Base-by-base conservation (phyloP, 2,329 filamentous ascomycete species). In the Diaporthe capsici region DNA sequence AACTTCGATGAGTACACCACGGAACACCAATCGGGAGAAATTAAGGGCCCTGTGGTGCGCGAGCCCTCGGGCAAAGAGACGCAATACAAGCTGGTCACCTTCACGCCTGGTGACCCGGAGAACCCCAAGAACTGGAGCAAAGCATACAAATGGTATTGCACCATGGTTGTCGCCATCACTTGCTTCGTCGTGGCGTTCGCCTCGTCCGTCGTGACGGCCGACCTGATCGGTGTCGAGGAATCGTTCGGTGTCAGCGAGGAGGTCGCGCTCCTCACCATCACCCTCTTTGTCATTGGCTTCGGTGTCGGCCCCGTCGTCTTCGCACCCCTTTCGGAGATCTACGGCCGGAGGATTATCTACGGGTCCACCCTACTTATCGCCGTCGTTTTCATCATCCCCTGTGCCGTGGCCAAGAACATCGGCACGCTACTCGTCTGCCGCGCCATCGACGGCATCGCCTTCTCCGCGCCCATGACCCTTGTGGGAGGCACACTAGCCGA, bases 41-140 rank as follows among this genome's bases (percentile, higher is more conserved):
- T 95, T 78, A 86, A 90, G 34, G 86, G 85, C 0, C 85, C 84
- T 6, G 55, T 71, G 0, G 78, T 80, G 28, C 34, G 67, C 0
- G 80, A 79, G 60, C 79, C 81, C n/a, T 31, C 80, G 28, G 75
- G 78, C 49, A 65, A 71, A 47, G 79, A 81, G 17, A 73, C 71
- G n/a, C 81, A 80, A 17, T 89, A 89, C 82, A 85, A 85, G 78
- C 91, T 94, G 4, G 90, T 92, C 65, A 86, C 86, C 0, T 98
- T 97, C 81, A 90, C 88, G 5, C 88, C 92, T 3, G 86, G 92
- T 75, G 94, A 97, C 82, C 90, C 91, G 0, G 93, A 92, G 78
- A 96, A 96, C 80, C 94, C 95, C 0, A 96, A 96, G 88, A 97
- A 96, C 83, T 97, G 94, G 94, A 91, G 89, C 74, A 95, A 95